phyloP scores from a whole-genome alignment of 371 early-diverging fungal genomes.

The Apophysomyces elegans region DNA sequence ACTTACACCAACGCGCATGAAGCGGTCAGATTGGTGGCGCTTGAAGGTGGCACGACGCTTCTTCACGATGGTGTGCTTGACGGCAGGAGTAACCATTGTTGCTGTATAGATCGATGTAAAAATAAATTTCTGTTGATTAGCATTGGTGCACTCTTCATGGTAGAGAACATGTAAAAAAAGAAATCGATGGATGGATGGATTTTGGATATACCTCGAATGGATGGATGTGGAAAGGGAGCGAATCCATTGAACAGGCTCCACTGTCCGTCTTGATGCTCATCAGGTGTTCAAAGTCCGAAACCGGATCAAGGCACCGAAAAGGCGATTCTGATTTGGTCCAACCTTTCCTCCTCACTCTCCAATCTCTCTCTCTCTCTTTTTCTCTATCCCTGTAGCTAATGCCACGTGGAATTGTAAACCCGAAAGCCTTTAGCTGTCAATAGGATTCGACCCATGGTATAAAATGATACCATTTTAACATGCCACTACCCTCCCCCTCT shows the following conservation, averaged over 20 bases:
- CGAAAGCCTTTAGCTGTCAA: not conserved
- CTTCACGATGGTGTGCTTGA: conserved; percentile 95
- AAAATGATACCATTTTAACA: not conserved
- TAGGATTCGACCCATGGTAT: not conserved
- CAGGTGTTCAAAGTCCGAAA: not conserved
- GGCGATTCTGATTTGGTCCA: not conserved
- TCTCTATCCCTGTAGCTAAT: not conserved
- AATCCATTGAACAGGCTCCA: not conserved
- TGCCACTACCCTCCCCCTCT: no score
- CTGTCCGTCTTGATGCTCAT: no score
- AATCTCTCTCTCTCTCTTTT: no score
- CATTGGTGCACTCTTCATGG: not conserved
- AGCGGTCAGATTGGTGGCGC: conserved; percentile 99
- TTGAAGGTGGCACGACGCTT: conserved; percentile 98
- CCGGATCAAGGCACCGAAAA: not conserved
- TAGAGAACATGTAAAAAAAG: not conserved
- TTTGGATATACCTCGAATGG: conserved; percentile 7
- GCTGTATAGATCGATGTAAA: not conserved
- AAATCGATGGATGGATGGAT: conserved; percentile 5
- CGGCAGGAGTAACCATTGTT: conserved; percentile 86
- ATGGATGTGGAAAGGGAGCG: conserved; percentile 11
- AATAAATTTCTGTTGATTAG: not conserved
- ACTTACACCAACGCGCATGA: conserved; percentile 90
- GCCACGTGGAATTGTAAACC: not conserved
- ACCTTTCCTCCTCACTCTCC: no score